Conservation (phyloP, 805 yeast species). For the Sugiyamaella boreocaroliniensis region DNA sequence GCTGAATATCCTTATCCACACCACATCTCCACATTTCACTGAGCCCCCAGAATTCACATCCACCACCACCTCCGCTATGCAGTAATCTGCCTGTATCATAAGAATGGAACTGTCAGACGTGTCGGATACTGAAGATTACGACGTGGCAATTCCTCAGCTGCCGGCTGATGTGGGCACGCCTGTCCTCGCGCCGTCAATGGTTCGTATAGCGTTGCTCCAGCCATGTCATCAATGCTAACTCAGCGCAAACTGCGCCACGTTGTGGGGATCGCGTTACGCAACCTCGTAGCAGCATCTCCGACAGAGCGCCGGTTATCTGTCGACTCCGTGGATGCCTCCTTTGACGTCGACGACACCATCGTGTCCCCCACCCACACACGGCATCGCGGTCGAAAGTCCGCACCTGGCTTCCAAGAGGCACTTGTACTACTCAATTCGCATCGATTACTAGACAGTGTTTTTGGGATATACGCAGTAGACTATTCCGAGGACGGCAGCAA, state of each 20-base stretch:
- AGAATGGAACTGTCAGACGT: neutral
- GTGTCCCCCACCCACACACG: constrained; percentile 5
- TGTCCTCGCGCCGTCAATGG: constrained; percentile 10
- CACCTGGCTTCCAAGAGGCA: constrained; percentile 22
- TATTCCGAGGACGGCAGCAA: neutral
- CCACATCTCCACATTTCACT: too few relatives aligned
- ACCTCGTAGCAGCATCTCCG: constrained; percentile 4
- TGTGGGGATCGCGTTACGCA: constrained; percentile 17
- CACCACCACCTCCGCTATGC: too few relatives aligned
- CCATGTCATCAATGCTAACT: neutral
- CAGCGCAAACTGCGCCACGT: constrained; percentile 18
- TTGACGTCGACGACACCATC: constrained; percentile 5
- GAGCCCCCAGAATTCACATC: too few relatives aligned
- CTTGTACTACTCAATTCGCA: constrained; percentile 27
- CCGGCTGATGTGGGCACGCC: constrained; percentile 16
- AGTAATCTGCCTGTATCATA: too few relatives aligned
- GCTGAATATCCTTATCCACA: too few relatives aligned
- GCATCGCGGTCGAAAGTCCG: constrained; percentile 1
- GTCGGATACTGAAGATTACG: constrained; percentile 8
- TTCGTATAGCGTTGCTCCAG: neutral
- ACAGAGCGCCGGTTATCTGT: constrained; percentile 4
- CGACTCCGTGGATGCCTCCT: constrained; percentile 4
- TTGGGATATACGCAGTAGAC: constrained; percentile 10
- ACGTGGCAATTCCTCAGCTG: constrained; percentile 10
- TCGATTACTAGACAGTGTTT: constrained; percentile 14